A percentile compares a stretch with the other conserved stretches of the same genome.
These are phyloP conservation scores for Aspergillus sp. DNA, from an alignment of 2,329 filamentous ascomycete genomes.

Conservation along the genomic window DNA sequence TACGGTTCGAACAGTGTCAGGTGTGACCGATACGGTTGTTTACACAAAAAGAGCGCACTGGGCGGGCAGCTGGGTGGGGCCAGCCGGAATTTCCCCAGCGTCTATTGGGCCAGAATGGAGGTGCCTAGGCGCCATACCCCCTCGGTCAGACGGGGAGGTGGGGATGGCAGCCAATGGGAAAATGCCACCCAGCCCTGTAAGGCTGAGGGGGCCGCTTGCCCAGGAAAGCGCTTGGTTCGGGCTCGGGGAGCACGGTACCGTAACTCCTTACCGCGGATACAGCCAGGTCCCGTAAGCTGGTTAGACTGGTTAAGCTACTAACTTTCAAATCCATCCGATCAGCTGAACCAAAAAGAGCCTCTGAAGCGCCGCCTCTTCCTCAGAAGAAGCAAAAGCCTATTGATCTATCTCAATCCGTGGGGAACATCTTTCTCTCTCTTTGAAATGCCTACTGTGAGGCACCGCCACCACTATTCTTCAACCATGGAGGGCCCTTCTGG, in stretches of 20 bases:
- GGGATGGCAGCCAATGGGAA: not conserved
- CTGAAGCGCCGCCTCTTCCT: not conserved
- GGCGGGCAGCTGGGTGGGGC: not conserved
- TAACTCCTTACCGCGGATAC: not conserved
- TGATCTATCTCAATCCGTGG: not conserved
- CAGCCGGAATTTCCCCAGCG: not conserved
- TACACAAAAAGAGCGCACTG: not conserved
- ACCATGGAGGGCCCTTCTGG: not conserved
- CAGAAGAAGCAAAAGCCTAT: not conserved
- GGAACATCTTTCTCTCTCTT: not conserved
- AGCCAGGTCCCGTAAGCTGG: not conserved
- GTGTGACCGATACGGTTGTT: not conserved
- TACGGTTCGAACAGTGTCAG: not conserved
- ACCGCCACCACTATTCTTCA: not conserved
- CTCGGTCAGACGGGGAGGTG: not conserved
- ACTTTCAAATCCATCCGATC: not conserved
- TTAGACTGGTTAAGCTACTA: not conserved
- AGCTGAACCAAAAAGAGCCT: not conserved
- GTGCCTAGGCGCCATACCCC: conserved; percentile 8
- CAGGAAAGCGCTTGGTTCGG: not conserved
- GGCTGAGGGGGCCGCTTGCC: conserved; percentile 9
- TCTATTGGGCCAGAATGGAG: conserved; percentile 7
- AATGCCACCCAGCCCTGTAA: conserved; percentile 13
- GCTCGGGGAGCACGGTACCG: not conserved
- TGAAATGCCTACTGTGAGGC: conserved; percentile 5